Evolutionary conservation across 208 protist species (phyloP).

Genomic region (Wallacemonas rigidus): DNA sequence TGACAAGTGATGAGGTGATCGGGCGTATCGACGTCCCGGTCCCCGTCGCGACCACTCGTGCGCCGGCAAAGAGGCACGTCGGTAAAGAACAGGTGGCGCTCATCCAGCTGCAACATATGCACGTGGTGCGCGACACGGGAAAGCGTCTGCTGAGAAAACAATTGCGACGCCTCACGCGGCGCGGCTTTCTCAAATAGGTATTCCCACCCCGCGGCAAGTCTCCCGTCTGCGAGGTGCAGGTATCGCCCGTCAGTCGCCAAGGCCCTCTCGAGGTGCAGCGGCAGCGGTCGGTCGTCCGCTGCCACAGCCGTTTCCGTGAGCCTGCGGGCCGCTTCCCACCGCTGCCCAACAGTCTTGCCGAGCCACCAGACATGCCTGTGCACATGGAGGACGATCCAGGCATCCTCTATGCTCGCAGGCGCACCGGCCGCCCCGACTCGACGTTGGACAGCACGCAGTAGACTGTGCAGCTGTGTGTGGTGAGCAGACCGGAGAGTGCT

Average conservation of each 20-base stretch:
- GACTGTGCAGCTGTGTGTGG: not conserved
- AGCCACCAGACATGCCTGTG: slow-evolving; percentile 2
- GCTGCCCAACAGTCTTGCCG: slow-evolving; percentile 20
- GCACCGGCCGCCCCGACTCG: not conserved
- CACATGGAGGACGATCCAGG: slow-evolving; percentile 3
- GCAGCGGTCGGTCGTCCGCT: too few relatives aligned
- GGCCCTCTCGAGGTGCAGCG: too few relatives aligned
- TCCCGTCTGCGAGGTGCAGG: too few relatives aligned
- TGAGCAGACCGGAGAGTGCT: not conserved
- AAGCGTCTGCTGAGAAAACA: not conserved
- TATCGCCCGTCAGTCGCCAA: too few relatives aligned
- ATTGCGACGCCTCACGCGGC: not conserved
- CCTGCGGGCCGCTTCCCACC: slow-evolving; percentile 8
- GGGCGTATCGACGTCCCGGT: too few relatives aligned
- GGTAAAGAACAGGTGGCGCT: not conserved
- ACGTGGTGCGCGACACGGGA: not conserved
- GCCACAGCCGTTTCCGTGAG: not conserved
- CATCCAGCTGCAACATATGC: not conserved
- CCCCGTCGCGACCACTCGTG: too few relatives aligned
- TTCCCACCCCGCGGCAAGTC: too few relatives aligned
- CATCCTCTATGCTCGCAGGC: slow-evolving; percentile 1
- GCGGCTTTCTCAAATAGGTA: too few relatives aligned
- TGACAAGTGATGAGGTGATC: too few relatives aligned
- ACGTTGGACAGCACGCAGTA: not conserved
- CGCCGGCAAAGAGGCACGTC: not conserved